Evolutionary conservation across 2,329 filamentous ascomycete genomes (phyloP), one percentile per base, ranked within the genome.

Genomic region (Capronia americana): DNA sequence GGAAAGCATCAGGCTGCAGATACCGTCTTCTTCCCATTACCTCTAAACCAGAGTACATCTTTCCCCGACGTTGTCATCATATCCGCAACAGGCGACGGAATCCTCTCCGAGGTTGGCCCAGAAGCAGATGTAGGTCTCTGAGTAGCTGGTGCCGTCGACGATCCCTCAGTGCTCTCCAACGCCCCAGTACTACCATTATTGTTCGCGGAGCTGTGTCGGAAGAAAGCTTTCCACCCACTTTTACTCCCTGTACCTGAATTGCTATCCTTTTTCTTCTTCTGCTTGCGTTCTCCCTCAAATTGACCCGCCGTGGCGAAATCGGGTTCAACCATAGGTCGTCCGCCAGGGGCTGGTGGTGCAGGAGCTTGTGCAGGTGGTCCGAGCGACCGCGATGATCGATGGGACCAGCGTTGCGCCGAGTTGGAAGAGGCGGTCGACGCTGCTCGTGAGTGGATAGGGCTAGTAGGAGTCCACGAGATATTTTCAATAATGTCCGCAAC

Each of bases 191-290:
- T 86, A 6, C 30, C 30, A 10, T 17, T 17, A n/a, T 14, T 51
- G 23, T 61, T 38, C 46, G 58, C 58, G 30, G 32, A 51, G 85
- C 67, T 86, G 79, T 73, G 86, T 82, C 68, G 50, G 82, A 8
- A 75, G 72, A 41, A 80, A 55, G 68, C 61, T 68, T 70, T 66
- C 66, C 69, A 65, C 50, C 72, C 68, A 34, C 59, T 68, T 34
- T 67, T 69, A 44, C 64, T 69, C 12, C 57, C 63, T n/a, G n/a
- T 38, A 17, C 57, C 54, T 17, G 61, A 56, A 38, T 65, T 68
- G 23, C 61, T 64, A 28, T 63, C 63, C 58, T 64, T 61, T 58
- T 68, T 70, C 23, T 63, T 55, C 56, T 69, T 68, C 51, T 64
- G 63, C 57, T 66, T 70, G 30, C 66, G 59, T 44, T 73, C 71